These are phyloP conservation scores for Scutellaria minor DNA, from an alignment of 257 asterid genomes.

Conservation along the genomic window DNA sequence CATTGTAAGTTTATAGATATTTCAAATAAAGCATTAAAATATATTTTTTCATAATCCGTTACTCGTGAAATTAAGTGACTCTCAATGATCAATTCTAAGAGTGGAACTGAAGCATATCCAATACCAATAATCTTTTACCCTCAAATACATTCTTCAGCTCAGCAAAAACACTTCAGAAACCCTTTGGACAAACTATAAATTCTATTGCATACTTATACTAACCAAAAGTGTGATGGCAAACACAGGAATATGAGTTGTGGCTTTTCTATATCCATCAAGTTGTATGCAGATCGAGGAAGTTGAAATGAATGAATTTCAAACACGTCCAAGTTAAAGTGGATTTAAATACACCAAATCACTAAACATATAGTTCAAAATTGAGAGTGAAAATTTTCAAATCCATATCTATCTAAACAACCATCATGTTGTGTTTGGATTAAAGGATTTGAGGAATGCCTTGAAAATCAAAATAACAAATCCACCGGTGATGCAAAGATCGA, in stretches of 20 bases:
- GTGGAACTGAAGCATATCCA: background rate
- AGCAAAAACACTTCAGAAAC: background rate
- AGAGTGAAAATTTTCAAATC: too few relatives aligned
- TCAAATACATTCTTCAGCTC: background rate
- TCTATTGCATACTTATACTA: background rate
- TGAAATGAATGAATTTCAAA: too few relatives aligned
- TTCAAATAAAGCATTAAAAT: background rate
- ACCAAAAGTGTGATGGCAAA: too few relatives aligned
- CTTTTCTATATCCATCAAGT: background rate
- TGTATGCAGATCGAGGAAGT: too few relatives aligned
- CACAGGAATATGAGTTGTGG: background rate
- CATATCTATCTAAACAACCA: too few relatives aligned
- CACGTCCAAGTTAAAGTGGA: too few relatives aligned
- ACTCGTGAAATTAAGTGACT: background rate
- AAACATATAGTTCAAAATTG: too few relatives aligned
- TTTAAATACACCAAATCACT: too few relatives aligned
- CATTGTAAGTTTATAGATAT: background rate
- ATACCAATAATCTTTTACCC: background rate
- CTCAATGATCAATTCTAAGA: conserved; percentile 2
- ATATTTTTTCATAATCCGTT: background rate
- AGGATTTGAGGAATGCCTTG: too few relatives aligned
- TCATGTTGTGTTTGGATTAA: too few relatives aligned
- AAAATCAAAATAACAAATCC: too few relatives aligned
- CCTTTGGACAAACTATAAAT: background rate
- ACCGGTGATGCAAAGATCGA: too few relatives aligned